A percentile compares a stretch with the other conserved stretches of the same genome.
Conservation (phyloP, 108 stramenopile species). For the Chaetoceros tenuissimus region DNA sequence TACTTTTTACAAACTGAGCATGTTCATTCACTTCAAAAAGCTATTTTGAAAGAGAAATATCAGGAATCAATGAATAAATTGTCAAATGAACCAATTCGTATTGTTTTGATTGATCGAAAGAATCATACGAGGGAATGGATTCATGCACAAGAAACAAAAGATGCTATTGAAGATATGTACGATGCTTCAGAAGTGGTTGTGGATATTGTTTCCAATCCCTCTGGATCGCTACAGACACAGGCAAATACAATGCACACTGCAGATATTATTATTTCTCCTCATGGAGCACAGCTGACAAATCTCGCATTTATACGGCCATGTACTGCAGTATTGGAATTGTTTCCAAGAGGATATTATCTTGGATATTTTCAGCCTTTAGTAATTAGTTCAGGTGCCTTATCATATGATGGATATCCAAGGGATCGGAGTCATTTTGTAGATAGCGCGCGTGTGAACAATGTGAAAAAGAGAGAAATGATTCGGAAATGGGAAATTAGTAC, state of each 20-base stretch:
- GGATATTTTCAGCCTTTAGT: not conserved
- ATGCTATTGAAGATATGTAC: not conserved
- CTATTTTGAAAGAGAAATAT: not conserved
- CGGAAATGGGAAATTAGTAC: not conserved
- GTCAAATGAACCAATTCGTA: not conserved
- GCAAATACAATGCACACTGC: conserved; percentile 3
- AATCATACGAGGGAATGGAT: not conserved
- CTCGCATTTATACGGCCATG: conserved; percentile 19
- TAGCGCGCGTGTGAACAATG: not conserved
- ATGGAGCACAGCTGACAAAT: conserved; percentile 19
- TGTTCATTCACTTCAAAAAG: not conserved
- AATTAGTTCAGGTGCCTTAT: not conserved
- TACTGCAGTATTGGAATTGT: conserved; percentile 21
- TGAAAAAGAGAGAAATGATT: not conserved
- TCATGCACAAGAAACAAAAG: not conserved
- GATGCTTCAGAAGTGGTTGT: not conserved
- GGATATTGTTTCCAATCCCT: not conserved
- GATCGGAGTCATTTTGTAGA: not conserved
- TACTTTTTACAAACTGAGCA: not conserved
- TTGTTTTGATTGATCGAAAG: not conserved
- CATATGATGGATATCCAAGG: not conserved
- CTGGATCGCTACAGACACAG: conserved; percentile 5
- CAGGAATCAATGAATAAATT: not conserved
- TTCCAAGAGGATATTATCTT: conserved; percentile 13
- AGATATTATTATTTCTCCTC: conserved; percentile 25